Evolutionary conservation across 148 eudicot genomes (phyloP), one percentile per base, ranked within the genome.

Genomic region (Chenopodium album): DNA sequence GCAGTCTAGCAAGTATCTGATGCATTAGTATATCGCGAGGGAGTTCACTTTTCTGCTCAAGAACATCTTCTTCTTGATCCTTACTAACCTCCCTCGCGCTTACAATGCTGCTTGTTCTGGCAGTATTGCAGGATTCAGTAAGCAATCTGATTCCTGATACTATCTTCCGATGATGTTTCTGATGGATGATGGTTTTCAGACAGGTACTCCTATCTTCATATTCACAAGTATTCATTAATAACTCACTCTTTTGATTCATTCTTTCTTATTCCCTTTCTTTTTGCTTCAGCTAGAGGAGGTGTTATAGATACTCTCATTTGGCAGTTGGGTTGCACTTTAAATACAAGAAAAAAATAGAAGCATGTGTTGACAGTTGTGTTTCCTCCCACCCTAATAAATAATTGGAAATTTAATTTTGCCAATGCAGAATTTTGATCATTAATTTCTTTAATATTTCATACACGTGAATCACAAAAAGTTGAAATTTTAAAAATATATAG

Each of bases 141-240:
- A 81, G 79, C 16, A 80, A 26, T 65, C 76, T 84, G 47, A 84
- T 81, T n/a, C 86, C 86, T 14, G 79, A 76, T 0, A 65, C 60
- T 68, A 77, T 23, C 8, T 78, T 84, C 12, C 84, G 74, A 26
- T 84, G 86, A 63, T 83, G 83, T 64, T 81, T 84, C 26, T 16
- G 73, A 13, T 31, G 32, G 26, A 6, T 0, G 3, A 48, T 17
- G 32, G 14, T 63, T 60, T 71, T 80, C 4, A 12, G 11, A 56
- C 47, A 52, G 71, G 23, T 29, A 66, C 29, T 23, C 54, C 74
- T 32, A 12, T 81, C 79, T 37, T 32, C 56, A 74, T 20, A 31
- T n/a, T 52, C 68, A 69, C 41, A 9, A n/a, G 23, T 52, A 52
- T 47, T 56, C 23, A 60, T 28, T 54, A 41, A 19, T 66, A 66